Evolutionary conservation across 345 rosid species (phyloP).

Genomic region (Gossypium rotundifolium): DNA sequence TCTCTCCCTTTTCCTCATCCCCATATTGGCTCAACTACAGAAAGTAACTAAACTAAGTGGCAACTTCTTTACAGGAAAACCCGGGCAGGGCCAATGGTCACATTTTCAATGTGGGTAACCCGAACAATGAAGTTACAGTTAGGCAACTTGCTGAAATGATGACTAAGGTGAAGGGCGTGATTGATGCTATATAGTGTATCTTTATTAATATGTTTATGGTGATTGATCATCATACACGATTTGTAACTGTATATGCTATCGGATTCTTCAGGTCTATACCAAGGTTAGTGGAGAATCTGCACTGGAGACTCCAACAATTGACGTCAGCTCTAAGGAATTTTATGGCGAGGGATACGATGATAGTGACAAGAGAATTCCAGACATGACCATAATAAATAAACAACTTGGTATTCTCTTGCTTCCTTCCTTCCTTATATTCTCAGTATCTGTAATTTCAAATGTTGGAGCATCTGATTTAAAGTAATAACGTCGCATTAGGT

Average conservation of each 20-base stretch:
- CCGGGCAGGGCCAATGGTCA: slow-evolving; percentile 90
- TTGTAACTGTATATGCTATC: neutral
- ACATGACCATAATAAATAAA: slow-evolving; percentile 90
- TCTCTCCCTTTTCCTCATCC: neutral
- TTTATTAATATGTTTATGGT: neutral
- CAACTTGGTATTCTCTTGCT: slow-evolving; percentile 59
- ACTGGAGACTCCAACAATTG: slow-evolving; percentile 66
- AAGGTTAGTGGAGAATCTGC: slow-evolving; percentile 71
- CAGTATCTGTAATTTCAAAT: neutral
- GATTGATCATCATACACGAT: neutral
- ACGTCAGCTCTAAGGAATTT: slow-evolving; percentile 84
- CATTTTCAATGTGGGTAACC: slow-evolving; percentile 95
- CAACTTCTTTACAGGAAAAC: slow-evolving; percentile 58
- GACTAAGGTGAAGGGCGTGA: slow-evolving; percentile 52
- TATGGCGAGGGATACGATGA: slow-evolving; percentile 94
- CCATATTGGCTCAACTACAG: neutral
- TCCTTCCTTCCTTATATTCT: neutral
- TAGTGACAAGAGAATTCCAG: slow-evolving; percentile 96
- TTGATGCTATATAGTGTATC: neutral
- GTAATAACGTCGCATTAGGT: slow-evolving; percentile 33
- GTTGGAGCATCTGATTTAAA: neutral
- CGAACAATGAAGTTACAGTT: slow-evolving; percentile 94
- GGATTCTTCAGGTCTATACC: slow-evolving; percentile 53
- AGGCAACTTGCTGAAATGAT: slow-evolving; percentile 98
- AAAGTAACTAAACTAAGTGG: neutral